These are phyloP conservation scores for Acacia melanoxylon DNA, from an alignment of 306 rosid species.

Conservation along the genomic window DNA sequence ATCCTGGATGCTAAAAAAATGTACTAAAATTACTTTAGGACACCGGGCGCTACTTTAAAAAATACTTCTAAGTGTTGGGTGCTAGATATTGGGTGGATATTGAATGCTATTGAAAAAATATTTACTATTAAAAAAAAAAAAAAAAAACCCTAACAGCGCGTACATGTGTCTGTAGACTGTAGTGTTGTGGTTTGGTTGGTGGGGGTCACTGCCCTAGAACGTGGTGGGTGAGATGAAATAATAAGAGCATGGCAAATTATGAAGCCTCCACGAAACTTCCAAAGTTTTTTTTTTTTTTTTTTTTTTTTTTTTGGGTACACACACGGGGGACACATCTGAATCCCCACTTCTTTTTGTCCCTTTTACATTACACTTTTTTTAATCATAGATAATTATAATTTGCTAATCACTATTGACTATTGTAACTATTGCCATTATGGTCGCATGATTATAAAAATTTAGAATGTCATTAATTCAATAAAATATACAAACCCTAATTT, in stretches of 20 bases:
- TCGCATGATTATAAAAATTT: not conserved
- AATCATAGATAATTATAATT: not conserved
- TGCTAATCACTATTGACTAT: not conserved
- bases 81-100: too few species aligned
- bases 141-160: too few species aligned
- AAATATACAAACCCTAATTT: not conserved
- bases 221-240: not conserved
- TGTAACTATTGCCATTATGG: not conserved
- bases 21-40: too few species aligned
- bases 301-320: too few species aligned
- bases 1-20: too few species aligned
- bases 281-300: not conserved
- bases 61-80: too few species aligned
- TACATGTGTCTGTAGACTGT: slow-evolving; percentile 40
- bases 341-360: not conserved
- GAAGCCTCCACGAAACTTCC: slow-evolving; percentile 7
- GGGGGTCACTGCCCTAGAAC: slow-evolving; percentile 8
- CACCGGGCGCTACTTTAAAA: too few species aligned
- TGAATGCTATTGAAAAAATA: too few species aligned
- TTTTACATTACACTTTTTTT: too few species aligned
- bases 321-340: not conserved
- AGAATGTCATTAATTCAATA: not conserved
- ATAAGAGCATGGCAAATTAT: not conserved
- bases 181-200: slow-evolving; percentile 27
- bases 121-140: too few species aligned